Evolutionary conservation across 78 protist genomes (phyloP).

Genomic region (Cavenderia fasciculata): DNA sequence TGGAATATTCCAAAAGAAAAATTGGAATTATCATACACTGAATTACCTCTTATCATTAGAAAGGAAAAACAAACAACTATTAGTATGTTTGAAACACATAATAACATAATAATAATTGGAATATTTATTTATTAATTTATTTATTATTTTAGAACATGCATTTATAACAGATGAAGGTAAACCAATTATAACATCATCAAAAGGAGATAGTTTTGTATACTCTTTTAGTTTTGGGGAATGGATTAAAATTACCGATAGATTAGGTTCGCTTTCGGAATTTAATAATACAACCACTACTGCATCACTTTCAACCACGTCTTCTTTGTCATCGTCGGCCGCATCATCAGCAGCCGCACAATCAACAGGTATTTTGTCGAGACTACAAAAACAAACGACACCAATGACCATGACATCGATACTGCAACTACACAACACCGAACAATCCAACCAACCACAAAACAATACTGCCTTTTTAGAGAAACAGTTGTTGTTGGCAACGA

Average conservation of each 20-base stretch:
- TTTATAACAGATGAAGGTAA: constrained; percentile 60
- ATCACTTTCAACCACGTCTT: no score
- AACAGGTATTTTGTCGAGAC: constrained; percentile 58
- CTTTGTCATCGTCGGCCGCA: no score
- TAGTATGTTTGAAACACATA: neutral
- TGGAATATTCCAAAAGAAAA: constrained; percentile 29
- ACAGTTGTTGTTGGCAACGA: constrained; percentile 33
- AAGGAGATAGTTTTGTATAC: constrained; percentile 57
- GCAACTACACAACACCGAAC: neutral
- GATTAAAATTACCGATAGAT: constrained; percentile 73
- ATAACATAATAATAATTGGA: neutral
- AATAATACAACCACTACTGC: constrained; percentile 52
- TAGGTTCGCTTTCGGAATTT: constrained; percentile 64
- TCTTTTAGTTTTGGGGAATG: constrained; percentile 35
- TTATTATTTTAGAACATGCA: constrained; percentile 1
- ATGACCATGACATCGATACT: constrained; percentile 2
- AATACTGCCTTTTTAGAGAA: constrained; percentile 44
- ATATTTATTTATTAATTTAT: neutral
- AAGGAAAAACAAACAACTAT: constrained; percentile 37
- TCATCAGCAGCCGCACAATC: no score
- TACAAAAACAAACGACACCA: constrained; percentile 6
- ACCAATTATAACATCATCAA: constrained; percentile 42
- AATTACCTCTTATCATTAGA: constrained; percentile 44
- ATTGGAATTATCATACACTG: constrained; percentile 25
- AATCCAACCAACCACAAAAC: constrained; percentile 13